Evolutionary conservation across 768 basidiomycete genomes (phyloP).

Genomic region (Cystobasidium tubakii): DNA sequence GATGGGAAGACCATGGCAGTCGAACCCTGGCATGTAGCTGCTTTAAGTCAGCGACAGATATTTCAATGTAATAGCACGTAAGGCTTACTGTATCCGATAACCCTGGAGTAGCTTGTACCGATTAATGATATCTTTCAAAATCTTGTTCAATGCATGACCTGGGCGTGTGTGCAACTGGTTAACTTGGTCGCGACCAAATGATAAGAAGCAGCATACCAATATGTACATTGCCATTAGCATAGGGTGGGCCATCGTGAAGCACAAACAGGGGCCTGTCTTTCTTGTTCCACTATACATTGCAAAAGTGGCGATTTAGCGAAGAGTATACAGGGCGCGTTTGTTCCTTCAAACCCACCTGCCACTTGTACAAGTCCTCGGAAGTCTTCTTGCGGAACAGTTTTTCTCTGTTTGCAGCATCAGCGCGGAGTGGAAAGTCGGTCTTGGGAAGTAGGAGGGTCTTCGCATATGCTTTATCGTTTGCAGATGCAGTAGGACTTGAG

Average conservation of each 20-base stretch:
- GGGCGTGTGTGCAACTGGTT: background rate
- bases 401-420: constrained; percentile 63
- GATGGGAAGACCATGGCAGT: constrained; percentile 95
- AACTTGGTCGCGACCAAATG: background rate
- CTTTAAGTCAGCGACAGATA: background rate
- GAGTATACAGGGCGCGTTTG: too few relatives aligned
- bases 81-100: constrained; percentile 67
- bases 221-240: constrained; percentile 92
- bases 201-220: constrained; percentile 66
- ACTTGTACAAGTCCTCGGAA: constrained; percentile 65
- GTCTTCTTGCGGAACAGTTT: constrained; percentile 59
- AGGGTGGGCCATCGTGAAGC: constrained; percentile 92
- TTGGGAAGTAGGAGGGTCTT: constrained; percentile 72
- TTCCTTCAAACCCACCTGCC: constrained; percentile 52
- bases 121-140: constrained; percentile 90
- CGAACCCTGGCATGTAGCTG: constrained; percentile 94
- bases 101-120: constrained; percentile 77
- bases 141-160: constrained; percentile 96
- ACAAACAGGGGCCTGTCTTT: constrained; percentile 67
- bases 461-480: constrained; percentile 52
- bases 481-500: background rate
- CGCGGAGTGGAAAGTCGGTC: constrained; percentile 70
- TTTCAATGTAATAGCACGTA: constrained; percentile 8
- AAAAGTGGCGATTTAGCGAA: background rate
- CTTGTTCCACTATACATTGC: constrained; percentile 58